Evolutionary conservation across 371 early-diverging fungal genomes (phyloP).

Genomic region (Coemansia sp.): DNA sequence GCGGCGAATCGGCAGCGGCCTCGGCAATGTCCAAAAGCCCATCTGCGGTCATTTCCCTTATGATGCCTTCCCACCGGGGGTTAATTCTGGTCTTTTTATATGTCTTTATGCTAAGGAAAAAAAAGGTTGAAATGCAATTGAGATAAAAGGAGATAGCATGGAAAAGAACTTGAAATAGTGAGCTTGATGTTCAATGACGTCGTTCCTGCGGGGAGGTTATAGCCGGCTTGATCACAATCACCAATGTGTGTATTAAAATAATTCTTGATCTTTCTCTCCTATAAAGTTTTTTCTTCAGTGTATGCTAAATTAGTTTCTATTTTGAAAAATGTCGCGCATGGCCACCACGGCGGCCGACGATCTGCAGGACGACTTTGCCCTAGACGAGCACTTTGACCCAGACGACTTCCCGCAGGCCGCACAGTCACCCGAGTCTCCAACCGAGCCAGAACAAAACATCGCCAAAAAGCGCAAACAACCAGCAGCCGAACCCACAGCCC

Average conservation of each 20-base stretch:
- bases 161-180: no score
- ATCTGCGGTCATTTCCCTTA: slow-evolving; percentile 3
- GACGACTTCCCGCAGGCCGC: slow-evolving; percentile 40
- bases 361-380: slow-evolving; percentile 66
- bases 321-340: slow-evolving; percentile 28
- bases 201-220: no score
- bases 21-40: slow-evolving; percentile 32
- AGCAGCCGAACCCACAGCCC: neutral
- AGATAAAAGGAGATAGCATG: no score
- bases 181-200: no score
- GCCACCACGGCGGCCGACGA: slow-evolving; percentile 58
- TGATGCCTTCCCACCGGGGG: neutral
- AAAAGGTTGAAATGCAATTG: neutral
- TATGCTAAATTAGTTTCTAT: no score
- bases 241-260: no score
- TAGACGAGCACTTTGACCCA: slow-evolving; percentile 54
- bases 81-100: neutral
- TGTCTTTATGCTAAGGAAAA: neutral
- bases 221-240: no score
- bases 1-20: slow-evolving; percentile 35
- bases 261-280: no score
- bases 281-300: no score
- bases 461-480: slow-evolving; percentile 35
- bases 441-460: neutral
- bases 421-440: slow-evolving; percentile 13